Evolutionary conservation across 192 early-diverging fungal genomes (phyloP).

Genomic region (Podila epigama): DNA sequence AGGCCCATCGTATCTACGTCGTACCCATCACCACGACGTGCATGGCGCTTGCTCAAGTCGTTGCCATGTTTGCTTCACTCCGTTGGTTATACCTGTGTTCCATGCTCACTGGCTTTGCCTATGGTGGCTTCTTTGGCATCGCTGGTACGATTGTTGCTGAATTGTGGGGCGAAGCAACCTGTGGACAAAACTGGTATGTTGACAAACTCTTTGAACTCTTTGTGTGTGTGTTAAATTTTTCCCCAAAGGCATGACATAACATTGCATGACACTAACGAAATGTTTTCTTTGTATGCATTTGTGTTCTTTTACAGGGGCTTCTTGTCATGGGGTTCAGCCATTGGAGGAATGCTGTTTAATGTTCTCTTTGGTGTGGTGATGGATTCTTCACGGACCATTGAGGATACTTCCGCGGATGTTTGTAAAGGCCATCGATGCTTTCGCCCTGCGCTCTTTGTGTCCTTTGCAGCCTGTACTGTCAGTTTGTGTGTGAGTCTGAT

Average conservation of each 20-base stretch:
- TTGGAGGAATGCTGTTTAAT: slow-evolving; percentile 45
- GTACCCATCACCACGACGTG: slow-evolving; percentile 16
- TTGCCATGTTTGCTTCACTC: slow-evolving; percentile 27
- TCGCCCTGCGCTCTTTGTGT: slow-evolving; percentile 20
- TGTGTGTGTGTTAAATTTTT: not conserved
- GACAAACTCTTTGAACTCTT: no score
- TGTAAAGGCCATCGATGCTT: slow-evolving; percentile 38
- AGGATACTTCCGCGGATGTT: slow-evolving; percentile 5
- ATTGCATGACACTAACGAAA: not conserved
- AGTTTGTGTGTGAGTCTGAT: slow-evolving; percentile 7
- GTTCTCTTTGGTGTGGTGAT: slow-evolving; percentile 36
- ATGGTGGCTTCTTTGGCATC: slow-evolving; percentile 46
- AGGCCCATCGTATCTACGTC: slow-evolving; percentile 11
- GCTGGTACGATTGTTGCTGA: slow-evolving; percentile 45
- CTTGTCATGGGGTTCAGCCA: slow-evolving; percentile 37
- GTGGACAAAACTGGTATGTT: slow-evolving; percentile 46
- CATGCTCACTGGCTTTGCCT: slow-evolving; percentile 22
- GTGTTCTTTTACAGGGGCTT: slow-evolving; percentile 20
- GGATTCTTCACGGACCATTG: slow-evolving; percentile 15
- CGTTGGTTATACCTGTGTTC: slow-evolving; percentile 26
- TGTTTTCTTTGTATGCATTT: not conserved
- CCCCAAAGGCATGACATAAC: not conserved
- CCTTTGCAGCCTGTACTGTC: slow-evolving; percentile 17
- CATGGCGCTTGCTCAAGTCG: slow-evolving; percentile 32
- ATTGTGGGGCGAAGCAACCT: slow-evolving; percentile 36